Evolutionary conservation across 257 asterid species (phyloP), one percentile per base, ranked within the genome.

Genomic region (Haberlea rhodopensis): DNA sequence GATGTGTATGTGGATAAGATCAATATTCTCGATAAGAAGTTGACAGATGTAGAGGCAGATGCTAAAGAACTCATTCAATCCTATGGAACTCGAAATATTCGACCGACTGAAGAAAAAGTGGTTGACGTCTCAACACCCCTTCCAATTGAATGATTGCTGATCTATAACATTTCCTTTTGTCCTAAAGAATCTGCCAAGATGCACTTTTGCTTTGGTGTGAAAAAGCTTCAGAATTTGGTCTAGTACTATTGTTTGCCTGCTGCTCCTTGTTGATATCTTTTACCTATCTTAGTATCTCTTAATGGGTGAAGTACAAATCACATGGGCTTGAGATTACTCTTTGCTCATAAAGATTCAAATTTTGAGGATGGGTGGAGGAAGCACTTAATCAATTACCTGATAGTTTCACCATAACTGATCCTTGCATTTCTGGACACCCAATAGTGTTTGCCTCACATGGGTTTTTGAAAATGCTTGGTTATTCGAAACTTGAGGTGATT

Each of bases 281-380:
- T 18, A 24, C 29, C 6, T 11, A 26, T 18, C 40, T 26, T 56
- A 16, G 0, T 16, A 13, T 56, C 22, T 26, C 10, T 53, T 20
- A 56, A 56, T 4, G 20, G 20, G 79, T 82, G 74, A 57, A 73
- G 72, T 78, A n/a, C n/a, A n/a, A n/a, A 80, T 77, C 95, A 81
- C 96, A 91, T 88, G 98, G 98, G 96, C 81, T 85, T 86, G 86
- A n/a, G n/a, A n/a, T n/a, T n/a, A n/a, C n/a, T n/a, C n/a, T n/a
- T n/a, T n/a, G n/a, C n/a, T n/a, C n/a, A 76, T 76, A 78, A 81
- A 75, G 80, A 72, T 72, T 73, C 82, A 73, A 63, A 43, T 72
- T 82, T 73, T 77, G 82, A 4, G 71, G 24, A 24, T 77, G 80
- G 90, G 95, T 78, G 73, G 70, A 79, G 70, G 97, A 87, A 66